Percentiles rank a stretch among this genome's conserved stretches.
Evolutionary conservation across 2,329 filamentous ascomycete species (phyloP).

Genomic region (Xylaria polymorpha): DNA sequence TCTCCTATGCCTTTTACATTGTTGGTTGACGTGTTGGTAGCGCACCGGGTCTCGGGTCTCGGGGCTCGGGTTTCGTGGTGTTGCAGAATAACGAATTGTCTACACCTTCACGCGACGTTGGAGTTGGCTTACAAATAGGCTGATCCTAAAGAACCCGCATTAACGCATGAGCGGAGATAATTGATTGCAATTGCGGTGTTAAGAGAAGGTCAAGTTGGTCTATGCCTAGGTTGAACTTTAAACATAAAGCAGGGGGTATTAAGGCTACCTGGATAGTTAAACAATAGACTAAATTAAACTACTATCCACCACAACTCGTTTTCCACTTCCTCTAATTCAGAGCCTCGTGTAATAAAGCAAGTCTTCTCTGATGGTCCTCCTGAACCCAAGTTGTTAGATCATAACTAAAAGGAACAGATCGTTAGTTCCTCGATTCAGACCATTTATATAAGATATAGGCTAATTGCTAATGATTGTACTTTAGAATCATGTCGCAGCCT

Average conservation of each 20-base stretch:
- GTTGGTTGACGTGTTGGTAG: neutral
- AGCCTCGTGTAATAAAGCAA: neutral
- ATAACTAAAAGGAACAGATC: neutral
- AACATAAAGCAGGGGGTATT: neutral
- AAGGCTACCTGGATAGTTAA: neutral
- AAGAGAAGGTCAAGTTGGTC: neutral
- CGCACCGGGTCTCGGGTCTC: neutral
- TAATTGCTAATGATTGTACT: no score
- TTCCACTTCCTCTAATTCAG: neutral
- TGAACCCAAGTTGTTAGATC: neutral
- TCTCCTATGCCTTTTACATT: neutral
- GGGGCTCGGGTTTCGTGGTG: neutral
- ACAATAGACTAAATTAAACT: neutral
- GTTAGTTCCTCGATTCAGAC: no score
- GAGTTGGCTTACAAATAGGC: neutral
- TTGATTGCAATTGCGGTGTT: neutral
- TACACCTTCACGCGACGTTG: no score
- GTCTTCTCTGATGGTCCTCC: neutral
- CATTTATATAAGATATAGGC: no score
- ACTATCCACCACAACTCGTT: neutral
- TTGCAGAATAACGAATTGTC: no score
- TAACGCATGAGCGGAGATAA: neutral
- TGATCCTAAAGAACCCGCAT: neutral
- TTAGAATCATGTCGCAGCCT: neutral
- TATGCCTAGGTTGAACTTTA: neutral